Evolutionary conservation across 306 rosid species (phyloP).

Genomic region (Quercus robur): DNA sequence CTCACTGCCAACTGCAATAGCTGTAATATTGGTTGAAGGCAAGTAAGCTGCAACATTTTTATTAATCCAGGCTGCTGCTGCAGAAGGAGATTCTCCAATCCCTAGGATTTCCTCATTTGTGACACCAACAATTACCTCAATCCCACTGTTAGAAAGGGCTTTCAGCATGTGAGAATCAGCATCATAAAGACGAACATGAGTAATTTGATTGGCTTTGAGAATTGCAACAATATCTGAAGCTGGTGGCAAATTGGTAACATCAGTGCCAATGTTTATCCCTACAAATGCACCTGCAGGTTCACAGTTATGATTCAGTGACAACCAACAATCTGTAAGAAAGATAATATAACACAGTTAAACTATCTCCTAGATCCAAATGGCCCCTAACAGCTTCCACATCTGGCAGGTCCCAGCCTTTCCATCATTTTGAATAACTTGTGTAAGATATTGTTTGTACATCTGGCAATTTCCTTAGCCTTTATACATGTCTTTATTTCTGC

Average conservation of each 20-base stretch:
- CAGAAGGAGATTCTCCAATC: conserved; percentile 72
- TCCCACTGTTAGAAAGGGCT: conserved; percentile 68
- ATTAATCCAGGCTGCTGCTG: conserved; percentile 80
- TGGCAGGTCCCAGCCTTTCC: background rate
- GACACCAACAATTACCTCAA: conserved; percentile 77
- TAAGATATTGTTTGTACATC: background rate
- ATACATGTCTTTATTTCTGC: background rate
- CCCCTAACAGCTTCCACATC: conserved; percentile 1
- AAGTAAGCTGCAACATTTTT: conserved; percentile 75
- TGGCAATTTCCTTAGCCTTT: background rate
- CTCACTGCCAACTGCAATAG: conserved; percentile 87
- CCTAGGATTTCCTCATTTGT: conserved; percentile 66
- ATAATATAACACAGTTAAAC: background rate
- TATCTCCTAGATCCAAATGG: background rate
- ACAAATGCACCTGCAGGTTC: conserved; percentile 77
- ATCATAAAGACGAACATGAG: conserved; percentile 71
- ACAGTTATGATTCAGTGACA: conserved; percentile 23
- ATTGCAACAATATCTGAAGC: conserved; percentile 55
- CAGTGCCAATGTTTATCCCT: conserved; percentile 82
- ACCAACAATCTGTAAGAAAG: conserved; percentile 10
- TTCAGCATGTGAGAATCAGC: conserved; percentile 72
- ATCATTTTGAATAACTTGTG: conserved; percentile 2
- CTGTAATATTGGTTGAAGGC: conserved; percentile 82
- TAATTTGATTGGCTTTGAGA: conserved; percentile 69
- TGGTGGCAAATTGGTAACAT: conserved; percentile 69